Evolutionary conservation across 2,329 filamentous ascomycete species (phyloP), one percentile per base, ranked within the genome.

Genomic region (Monilinia polystroma): DNA sequence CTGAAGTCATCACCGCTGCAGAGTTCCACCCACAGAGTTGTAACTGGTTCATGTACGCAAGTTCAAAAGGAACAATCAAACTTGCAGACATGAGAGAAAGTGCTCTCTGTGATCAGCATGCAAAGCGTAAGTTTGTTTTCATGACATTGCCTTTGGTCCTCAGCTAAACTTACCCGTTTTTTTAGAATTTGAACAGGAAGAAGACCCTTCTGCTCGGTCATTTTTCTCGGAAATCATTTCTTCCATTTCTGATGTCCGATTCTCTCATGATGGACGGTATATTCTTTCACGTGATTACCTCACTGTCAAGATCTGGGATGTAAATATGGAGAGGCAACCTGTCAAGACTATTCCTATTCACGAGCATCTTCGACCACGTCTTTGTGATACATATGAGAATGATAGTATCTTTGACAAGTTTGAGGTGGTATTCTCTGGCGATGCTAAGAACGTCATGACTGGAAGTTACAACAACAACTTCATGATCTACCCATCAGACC

Each of bases 391-490:
- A 3, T 99, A 99, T 75, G 95, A 99, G 81, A 99, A 99, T 75
- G 95, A 99, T 77, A 97, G 93, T 79, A 99, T 99, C 76, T 99
- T 99, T 77, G 95, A 99, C 86, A 99, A 99, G 80, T 99, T 99
- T 72, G 95, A 99, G 80, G 95, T 99, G 53, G 94, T 98, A 63
- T 99, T 99, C 81, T 98, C 94, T 2, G 95, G 95, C 32, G 94
- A 98, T 79, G 92, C 93, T 51, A 96, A 97, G 84, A 98, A 99
- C 74, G 95, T 98, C 72, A 99, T 99, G 95, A 99, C 95, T 7
- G 95, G 95, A 74, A 97, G 93, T 77, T 99, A 99, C 84, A 99
- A 99, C 85, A 99, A 99, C 83, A 99, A 99, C 82, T 98, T 99
- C 84, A 99, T 99, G 95, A 99, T 99, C 76, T 99, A 98, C 79